A percentile compares a stretch with the other conserved stretches of the same genome.
phyloP scores from a whole-genome alignment of 305 asterid species.

The Euphrasia arctica region DNA sequence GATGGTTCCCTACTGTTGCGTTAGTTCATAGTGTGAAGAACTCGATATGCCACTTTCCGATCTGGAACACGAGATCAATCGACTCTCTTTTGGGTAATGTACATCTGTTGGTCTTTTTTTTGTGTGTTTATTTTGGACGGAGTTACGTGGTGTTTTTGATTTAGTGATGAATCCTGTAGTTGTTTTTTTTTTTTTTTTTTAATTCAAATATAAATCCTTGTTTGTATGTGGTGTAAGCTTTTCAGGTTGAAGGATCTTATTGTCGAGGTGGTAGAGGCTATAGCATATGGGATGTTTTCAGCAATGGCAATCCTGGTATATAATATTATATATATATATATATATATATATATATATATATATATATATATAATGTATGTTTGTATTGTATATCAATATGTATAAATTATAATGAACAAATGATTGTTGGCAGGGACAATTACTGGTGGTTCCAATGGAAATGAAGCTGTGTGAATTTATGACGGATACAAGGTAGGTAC shows the following conservation, averaged over 20 bases:
- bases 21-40: too few relatives aligned
- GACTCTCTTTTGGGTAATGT: constrained; percentile 74
- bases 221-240: too few relatives aligned
- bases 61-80: constrained; percentile 68
- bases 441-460: constrained; percentile 22
- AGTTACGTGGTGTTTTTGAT: neutral
- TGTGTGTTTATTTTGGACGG: constrained; percentile 10
- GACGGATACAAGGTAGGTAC: constrained; percentile 21
- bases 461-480: constrained; percentile 26
- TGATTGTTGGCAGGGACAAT: constrained; percentile 1
- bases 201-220: too few relatives aligned
- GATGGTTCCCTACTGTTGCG: too few relatives aligned
- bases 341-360: too few relatives aligned
- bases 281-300: constrained; percentile 26
- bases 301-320: constrained; percentile 18
- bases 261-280: constrained; percentile 21
- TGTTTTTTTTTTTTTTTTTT: too few relatives aligned
- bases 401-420: neutral
- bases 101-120: neutral
- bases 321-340: too few relatives aligned
- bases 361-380: too few relatives aligned
- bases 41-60: constrained; percentile 83
- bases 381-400: too few relatives aligned
- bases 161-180: too few relatives aligned
- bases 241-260: constrained; percentile 4